A percentile compares a stretch with the other conserved stretches of the same genome.
These are phyloP conservation scores for Tephrocybe sp. DNA, from an alignment of 768 basidiomycete species.

Conservation along the genomic window DNA sequence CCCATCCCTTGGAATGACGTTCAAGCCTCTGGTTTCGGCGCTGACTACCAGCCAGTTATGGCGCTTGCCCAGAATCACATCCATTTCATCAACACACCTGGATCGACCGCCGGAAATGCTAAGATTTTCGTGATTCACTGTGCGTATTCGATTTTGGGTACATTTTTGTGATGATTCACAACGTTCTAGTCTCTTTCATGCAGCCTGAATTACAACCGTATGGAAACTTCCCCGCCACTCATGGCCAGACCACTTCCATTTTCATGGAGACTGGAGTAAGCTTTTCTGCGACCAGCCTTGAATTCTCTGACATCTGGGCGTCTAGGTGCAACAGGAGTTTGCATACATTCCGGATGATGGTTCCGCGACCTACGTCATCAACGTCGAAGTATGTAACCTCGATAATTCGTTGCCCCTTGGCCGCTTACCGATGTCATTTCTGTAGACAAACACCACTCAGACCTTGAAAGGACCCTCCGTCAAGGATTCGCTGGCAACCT, in stretches of 20 bases:
- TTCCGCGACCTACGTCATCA: constrained; percentile 67
- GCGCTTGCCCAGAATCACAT: constrained; percentile 86
- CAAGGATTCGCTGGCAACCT: constrained; percentile 59
- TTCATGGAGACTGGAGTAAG: constrained; percentile 55
- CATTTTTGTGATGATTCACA: neutral
- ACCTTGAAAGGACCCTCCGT: constrained; percentile 54
- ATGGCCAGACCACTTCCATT: constrained; percentile 70
- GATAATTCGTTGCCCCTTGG: neutral
- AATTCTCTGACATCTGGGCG: neutral
- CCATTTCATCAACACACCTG: constrained; percentile 75
- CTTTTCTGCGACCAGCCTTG: constrained; percentile 21
- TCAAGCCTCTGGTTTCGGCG: constrained; percentile 52
- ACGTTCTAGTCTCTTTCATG: constrained; percentile 66
- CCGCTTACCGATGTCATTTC: neutral
- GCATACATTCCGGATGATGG: constrained; percentile 76
- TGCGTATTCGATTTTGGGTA: constrained; percentile 31
- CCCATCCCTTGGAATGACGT: constrained; percentile 66
- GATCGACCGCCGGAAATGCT: constrained; percentile 61
- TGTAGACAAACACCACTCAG: constrained; percentile 62
- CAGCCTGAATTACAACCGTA: constrained; percentile 70
- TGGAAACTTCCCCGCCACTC: constrained; percentile 63
- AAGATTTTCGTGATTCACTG: constrained; percentile 89
- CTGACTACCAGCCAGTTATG: constrained; percentile 67
- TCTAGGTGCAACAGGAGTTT: constrained; percentile 66
- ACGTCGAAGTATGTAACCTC: constrained; percentile 49